Conservation (phyloP, 2,329 filamentous ascomycete genomes). For the Cercospora sp. region DNA sequence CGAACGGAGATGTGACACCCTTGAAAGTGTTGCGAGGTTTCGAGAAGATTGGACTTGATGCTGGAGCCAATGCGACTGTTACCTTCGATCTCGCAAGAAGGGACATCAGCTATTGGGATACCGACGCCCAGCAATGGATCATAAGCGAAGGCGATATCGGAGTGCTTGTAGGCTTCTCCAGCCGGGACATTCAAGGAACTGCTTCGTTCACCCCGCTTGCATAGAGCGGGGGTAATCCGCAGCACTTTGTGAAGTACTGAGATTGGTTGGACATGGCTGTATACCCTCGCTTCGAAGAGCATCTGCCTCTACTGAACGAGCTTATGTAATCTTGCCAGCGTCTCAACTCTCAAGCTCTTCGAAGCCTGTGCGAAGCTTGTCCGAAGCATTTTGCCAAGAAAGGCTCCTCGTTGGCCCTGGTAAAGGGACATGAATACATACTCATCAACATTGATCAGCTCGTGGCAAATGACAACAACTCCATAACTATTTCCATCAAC, state of each 20-base stretch:
- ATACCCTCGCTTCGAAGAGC: not conserved
- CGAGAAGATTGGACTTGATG: constrained; percentile 42
- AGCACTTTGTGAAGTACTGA: not conserved
- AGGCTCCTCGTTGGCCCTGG: not conserved
- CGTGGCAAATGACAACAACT: too few relatives aligned
- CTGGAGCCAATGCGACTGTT: constrained; percentile 31
- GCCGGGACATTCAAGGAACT: constrained; percentile 29
- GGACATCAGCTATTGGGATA: constrained; percentile 42
- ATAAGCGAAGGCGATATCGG: constrained; percentile 29
- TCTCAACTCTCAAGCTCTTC: not conserved
- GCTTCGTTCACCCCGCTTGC: constrained; percentile 21
- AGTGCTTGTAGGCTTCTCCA: constrained; percentile 28
- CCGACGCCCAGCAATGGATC: constrained; percentile 39
- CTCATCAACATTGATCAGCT: not conserved
- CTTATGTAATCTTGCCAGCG: not conserved
- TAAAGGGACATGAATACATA: not conserved
- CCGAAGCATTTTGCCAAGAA: not conserved
- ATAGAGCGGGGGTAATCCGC: not conserved
- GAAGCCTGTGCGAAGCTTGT: not conserved
- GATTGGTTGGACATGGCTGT: not conserved
- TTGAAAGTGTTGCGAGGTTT: constrained; percentile 48
- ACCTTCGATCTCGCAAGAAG: constrained; percentile 40
- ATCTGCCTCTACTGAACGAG: not conserved
- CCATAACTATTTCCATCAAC: not conserved
- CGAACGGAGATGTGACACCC: constrained; percentile 47